Evolutionary conservation across 371 early-diverging fungal genomes (phyloP).

Genomic region (Apophysomyces variabilis): DNA sequence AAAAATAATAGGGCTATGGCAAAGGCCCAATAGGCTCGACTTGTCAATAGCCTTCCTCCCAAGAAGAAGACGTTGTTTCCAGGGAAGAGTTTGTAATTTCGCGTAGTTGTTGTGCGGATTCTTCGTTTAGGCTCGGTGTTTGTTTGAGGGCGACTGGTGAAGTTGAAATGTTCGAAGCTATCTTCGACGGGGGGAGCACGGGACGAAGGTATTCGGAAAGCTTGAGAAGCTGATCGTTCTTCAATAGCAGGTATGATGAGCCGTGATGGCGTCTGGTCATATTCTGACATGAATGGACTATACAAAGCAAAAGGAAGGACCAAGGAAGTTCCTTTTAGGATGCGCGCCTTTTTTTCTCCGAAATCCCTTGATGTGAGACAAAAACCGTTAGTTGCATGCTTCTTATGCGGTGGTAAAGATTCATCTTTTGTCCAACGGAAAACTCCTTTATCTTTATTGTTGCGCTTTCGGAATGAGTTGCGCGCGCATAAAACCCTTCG

Average conservation of each 20-base stretch:
- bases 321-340: not conserved
- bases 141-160: constrained; percentile 8
- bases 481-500: too few species aligned
- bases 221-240: not conserved
- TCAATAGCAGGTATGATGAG: not conserved
- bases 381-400: too few species aligned
- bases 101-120: constrained; percentile 7
- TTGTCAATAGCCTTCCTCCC: constrained; percentile 72
- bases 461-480: too few species aligned
- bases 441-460: too few species aligned
- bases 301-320: not conserved
- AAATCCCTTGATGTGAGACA: not conserved
- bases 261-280: constrained; percentile 2
- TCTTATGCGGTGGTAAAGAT: too few species aligned
- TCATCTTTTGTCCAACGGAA: too few species aligned
- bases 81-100: constrained; percentile 40
- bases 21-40: constrained; percentile 69
- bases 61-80: constrained; percentile 60
- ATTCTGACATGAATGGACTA: constrained; percentile 3
- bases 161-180: constrained; percentile 16
- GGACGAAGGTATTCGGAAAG: not conserved
- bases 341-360: constrained; percentile 4
- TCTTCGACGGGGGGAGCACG: constrained; percentile 6
- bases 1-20: constrained; percentile 65
- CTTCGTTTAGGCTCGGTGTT: not conserved